phyloP scores from a whole-genome alignment of 306 rosid species.

The Canavalia ensiformis region DNA sequence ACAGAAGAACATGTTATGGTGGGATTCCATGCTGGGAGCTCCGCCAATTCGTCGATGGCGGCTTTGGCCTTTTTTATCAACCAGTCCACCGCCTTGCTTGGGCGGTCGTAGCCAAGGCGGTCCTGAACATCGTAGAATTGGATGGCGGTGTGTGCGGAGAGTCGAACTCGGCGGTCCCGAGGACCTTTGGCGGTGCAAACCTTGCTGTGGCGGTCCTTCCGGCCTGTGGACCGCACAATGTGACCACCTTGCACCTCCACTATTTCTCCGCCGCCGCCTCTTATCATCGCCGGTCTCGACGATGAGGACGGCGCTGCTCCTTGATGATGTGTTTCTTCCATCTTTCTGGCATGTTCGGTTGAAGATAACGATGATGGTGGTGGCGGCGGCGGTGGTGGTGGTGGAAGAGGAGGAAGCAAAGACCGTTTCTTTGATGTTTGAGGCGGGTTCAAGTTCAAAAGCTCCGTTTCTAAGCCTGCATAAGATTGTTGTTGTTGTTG shows the following conservation, averaged over 20 bases:
- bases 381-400: constrained; percentile 24
- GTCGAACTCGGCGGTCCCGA: constrained; percentile 90
- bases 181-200: constrained; percentile 96
- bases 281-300: constrained; percentile 60
- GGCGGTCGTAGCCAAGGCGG: constrained; percentile 95
- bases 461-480: constrained; percentile 35
- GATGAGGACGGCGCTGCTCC: constrained; percentile 45
- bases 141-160: constrained; percentile 91
- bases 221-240: constrained; percentile 86
- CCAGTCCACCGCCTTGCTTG: constrained; percentile 99
- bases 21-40: constrained; percentile 90
- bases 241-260: constrained; percentile 95
- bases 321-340: constrained; percentile 61
- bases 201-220: constrained; percentile 97
- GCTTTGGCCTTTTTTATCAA: constrained; percentile 87
- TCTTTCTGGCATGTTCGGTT: constrained; percentile 76
- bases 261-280: constrained; percentile 57
- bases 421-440: constrained; percentile 58
- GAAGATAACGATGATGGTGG: constrained; percentile 43
- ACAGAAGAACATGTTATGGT: constrained; percentile 12
- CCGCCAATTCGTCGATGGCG: constrained; percentile 86
- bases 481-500: constrained; percentile 24
- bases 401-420: constrained; percentile 42
- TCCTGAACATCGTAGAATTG: constrained; percentile 98
- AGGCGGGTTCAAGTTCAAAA: background rate